These are phyloP conservation scores for Kluyveromyces aestuarii DNA, from an alignment of 805 yeast species.

Conservation along the genomic window DNA sequence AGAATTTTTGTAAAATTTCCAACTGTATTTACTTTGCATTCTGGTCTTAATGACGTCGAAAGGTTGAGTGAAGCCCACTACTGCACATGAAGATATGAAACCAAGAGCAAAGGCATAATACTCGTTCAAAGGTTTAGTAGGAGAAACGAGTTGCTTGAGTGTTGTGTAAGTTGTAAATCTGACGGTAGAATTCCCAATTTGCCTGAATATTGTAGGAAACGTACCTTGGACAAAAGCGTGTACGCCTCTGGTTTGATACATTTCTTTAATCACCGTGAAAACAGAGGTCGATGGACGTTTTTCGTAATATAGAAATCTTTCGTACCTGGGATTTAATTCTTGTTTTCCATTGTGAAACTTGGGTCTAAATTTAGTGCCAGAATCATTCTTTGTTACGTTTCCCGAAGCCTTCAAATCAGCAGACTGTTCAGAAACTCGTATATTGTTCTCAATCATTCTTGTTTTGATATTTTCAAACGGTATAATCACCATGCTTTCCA, in stretches of 20 bases:
- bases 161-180: slow-evolving; percentile 78
- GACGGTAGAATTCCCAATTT: slow-evolving; percentile 67
- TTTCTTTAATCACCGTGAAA: slow-evolving; percentile 48
- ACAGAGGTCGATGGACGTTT: slow-evolving; percentile 47
- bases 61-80: slow-evolving; percentile 77
- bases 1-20: slow-evolving; percentile 48
- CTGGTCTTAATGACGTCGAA: slow-evolving; percentile 81
- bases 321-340: slow-evolving; percentile 25
- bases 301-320: slow-evolving; percentile 32
- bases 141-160: slow-evolving; percentile 59
- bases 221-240: slow-evolving; percentile 78
- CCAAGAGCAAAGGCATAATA: slow-evolving; percentile 37
- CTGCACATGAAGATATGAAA: slow-evolving; percentile 58
- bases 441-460: slow-evolving; percentile 64
- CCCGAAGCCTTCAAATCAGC: background rate
- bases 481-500: slow-evolving; percentile 74
- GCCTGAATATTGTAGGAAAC: slow-evolving; percentile 73
- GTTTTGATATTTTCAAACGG: slow-evolving; percentile 88
- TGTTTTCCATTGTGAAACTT: slow-evolving; percentile 25
- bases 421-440: slow-evolving; percentile 22
- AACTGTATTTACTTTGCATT: slow-evolving; percentile 71
- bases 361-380: slow-evolving; percentile 14
- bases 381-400: background rate
- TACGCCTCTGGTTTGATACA: slow-evolving; percentile 63
- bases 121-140: slow-evolving; percentile 29